These are phyloP conservation scores for Microdochium trichocladiopsis DNA, from an alignment of 2,329 filamentous ascomycete genomes.

Conservation along the genomic window DNA sequence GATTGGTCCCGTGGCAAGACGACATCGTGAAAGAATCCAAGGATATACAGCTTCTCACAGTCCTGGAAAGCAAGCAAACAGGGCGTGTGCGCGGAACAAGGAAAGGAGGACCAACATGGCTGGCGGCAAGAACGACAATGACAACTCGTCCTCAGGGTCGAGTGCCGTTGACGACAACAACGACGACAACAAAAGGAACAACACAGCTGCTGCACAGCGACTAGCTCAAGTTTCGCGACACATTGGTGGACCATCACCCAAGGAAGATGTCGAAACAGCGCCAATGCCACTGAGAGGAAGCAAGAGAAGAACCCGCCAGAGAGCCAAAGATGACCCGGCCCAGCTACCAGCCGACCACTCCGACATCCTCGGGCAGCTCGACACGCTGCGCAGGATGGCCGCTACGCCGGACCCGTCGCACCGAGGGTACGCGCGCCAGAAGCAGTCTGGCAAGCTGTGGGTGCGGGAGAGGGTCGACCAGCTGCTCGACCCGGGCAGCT, in stretches of 20 bases:
- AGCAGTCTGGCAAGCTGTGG: conserved; percentile 58
- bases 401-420: conserved; percentile 44
- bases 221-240: conserved; percentile 18
- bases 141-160: neutral
- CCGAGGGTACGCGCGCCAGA: conserved; percentile 55
- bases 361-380: conserved; percentile 52
- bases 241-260: conserved; percentile 7
- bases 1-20: too few species aligned
- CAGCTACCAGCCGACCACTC: conserved; percentile 53
- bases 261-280: neutral
- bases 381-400: conserved; percentile 41
- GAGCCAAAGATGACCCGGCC: conserved; percentile 23
- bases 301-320: conserved; percentile 9
- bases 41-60: too few species aligned
- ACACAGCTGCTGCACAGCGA: conserved; percentile 21
- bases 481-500: conserved; percentile 48
- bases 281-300: conserved; percentile 3
- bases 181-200: neutral
- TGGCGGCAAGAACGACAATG: too few species aligned
- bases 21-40: too few species aligned
- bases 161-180: neutral
- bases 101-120: too few species aligned
- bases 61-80: too few species aligned
- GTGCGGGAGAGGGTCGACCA: conserved; percentile 53
- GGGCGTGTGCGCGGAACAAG: too few species aligned